Percentiles rank a stretch among this genome's conserved stretches.
Conservation (phyloP, 495 filamentous ascomycete genomes). For the Oidiodendron maius region DNA sequence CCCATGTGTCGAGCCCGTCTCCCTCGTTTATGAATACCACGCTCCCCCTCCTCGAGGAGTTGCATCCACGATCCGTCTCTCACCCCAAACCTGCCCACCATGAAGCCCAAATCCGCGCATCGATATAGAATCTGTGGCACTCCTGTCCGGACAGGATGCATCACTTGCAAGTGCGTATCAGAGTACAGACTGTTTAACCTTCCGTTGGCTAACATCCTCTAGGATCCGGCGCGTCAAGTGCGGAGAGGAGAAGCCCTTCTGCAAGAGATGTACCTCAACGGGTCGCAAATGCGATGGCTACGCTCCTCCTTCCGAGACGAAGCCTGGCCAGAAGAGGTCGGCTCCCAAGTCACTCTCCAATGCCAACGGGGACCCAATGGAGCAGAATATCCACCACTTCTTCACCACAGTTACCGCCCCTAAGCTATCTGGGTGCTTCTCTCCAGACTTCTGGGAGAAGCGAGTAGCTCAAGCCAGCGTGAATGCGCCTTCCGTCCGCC, state of each 20-base stretch:
- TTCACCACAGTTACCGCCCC: conserved; percentile 11
- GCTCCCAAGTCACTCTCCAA: background rate
- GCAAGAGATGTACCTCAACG: conserved; percentile 33
- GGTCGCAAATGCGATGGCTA: conserved; percentile 40
- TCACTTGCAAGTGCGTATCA: conserved; percentile 16
- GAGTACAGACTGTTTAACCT: background rate
- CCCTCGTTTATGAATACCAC: background rate
- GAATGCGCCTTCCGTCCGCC: conserved; percentile 32
- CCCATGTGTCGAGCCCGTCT: background rate
- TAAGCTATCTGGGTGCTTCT: conserved; percentile 33
- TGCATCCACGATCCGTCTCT: background rate
- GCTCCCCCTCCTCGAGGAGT: background rate
- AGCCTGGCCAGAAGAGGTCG: background rate
- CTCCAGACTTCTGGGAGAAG: conserved; percentile 33
- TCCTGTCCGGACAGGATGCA: conserved; percentile 8
- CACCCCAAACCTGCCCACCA: background rate
- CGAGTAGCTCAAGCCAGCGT: conserved; percentile 33
- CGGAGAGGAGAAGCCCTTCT: conserved; percentile 35
- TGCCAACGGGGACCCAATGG: conserved; percentile 3
- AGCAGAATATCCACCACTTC: conserved; percentile 7
- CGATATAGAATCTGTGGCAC: conserved; percentile 8
- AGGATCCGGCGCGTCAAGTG: conserved; percentile 39
- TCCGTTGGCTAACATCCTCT: background rate
- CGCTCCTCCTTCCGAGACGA: conserved; percentile 2
- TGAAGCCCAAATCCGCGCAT: conserved; percentile 8